These are phyloP conservation scores for Wickerhamiella brachini DNA, from an alignment of 805 yeast genomes.

Conservation along the genomic window DNA sequence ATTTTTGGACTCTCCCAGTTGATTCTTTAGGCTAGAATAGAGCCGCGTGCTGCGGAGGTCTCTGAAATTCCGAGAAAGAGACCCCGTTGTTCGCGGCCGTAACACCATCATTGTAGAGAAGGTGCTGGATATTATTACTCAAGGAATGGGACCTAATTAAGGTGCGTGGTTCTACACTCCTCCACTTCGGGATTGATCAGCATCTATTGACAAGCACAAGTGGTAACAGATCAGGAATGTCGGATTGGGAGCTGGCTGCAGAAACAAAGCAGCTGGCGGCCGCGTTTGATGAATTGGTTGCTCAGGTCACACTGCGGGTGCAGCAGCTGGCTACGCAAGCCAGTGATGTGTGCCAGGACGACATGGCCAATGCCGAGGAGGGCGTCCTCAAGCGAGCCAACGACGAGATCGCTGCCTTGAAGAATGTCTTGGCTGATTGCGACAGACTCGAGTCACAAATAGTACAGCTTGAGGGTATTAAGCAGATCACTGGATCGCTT, in stretches of 20 bases:
- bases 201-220: too few relatives aligned
- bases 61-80: background rate
- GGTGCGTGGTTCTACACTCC: background rate
- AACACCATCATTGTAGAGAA: background rate
- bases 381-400: slow-evolving; percentile 10
- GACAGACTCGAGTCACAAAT: slow-evolving; percentile 4
- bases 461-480: slow-evolving; percentile 12
- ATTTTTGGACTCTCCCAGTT: slow-evolving; percentile 5
- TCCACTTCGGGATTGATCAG: background rate
- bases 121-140: background rate
- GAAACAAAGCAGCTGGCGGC: slow-evolving; percentile 7
- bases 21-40: slow-evolving; percentile 2
- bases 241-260: background rate
- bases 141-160: background rate
- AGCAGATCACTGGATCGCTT: slow-evolving; percentile 11
- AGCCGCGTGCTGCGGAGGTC: background rate
- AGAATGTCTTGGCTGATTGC: slow-evolving; percentile 2
- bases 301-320: slow-evolving; percentile 6
- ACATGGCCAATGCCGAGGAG: slow-evolving; percentile 4
- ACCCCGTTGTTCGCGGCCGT: background rate
- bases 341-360: background rate
- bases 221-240: background rate
- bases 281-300: slow-evolving; percentile 6
- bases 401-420: slow-evolving; percentile 3
- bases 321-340: slow-evolving; percentile 4